Base-by-base conservation (phyloP, 2,329 filamentous ascomycete genomes). In the Blumeria hordei region DNA sequence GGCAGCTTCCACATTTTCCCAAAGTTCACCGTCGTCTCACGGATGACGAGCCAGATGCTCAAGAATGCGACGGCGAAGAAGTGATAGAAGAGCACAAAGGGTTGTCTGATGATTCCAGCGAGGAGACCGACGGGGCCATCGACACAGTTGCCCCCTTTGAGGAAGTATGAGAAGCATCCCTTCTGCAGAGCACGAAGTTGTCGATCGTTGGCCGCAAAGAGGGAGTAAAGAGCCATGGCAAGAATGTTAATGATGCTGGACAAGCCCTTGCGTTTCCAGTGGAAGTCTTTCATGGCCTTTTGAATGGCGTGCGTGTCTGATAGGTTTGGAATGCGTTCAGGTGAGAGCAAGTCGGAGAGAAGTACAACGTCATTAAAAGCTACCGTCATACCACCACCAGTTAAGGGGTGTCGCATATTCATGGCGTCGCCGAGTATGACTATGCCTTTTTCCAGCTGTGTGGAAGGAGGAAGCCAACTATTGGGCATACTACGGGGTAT, bases 381-480 rank as follows among this genome's bases (percentile, higher is more conserved):
- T 1, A 96, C 92, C 0, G 90, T 96, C 92, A 98, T 98, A 62
- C 92, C 92, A 60, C 92, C 92, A 54, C 92, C 92, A 0, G 92
- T 98, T 11, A 98, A 75, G 1, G 92, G 92, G 69, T 98, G 92
- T n/a, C 92, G 85, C 92, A 98, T 98, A 72, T 98, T 98, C 75
- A 94, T 82, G 12, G 92, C 90, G 66, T 98, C 92, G 57, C 92
- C 92, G 8, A 96, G 75, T 37, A 98, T 72, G 52, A 94, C 74
- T 57, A 94, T 70, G 3, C 86, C 86, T 1, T 80, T 77, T 10
- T 76, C 75, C 64, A 85, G 83, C 57, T 83, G 84, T 47, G 69
- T 70, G 0, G 79, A 76, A 0, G 92, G 79, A 5, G 92, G 88
- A 2, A 98, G 77, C 74, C 85, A 98, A 58, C 83, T 90, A 69